Conservation (phyloP, 495 filamentous ascomycete genomes). For the Aspergillus kassunensis region DNA sequence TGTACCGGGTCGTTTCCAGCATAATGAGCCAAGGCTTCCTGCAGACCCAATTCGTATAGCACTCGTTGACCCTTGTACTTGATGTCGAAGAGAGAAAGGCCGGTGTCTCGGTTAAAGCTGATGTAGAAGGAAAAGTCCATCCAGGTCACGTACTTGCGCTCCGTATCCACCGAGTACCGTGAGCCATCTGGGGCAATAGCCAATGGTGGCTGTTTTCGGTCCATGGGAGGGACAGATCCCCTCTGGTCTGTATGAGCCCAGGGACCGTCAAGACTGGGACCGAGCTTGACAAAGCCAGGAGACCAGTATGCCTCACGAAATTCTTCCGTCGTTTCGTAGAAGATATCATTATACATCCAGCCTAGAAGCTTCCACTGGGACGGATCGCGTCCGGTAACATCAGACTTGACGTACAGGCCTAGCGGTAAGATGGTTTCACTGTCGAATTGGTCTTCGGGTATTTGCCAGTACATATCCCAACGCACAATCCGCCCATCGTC, state of each 20-base stretch:
- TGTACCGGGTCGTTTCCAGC: constrained; percentile 16
- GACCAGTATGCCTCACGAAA: constrained; percentile 17
- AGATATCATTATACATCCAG: constrained; percentile 20
- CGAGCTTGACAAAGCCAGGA: constrained; percentile 13
- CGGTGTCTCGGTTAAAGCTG: constrained; percentile 14
- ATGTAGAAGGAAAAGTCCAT: constrained; percentile 21
- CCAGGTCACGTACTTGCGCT: constrained; percentile 15
- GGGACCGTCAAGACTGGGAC: constrained; percentile 13
- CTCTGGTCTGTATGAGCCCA: constrained; percentile 17
- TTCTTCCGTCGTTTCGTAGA: constrained; percentile 16
- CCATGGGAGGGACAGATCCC: constrained; percentile 8
- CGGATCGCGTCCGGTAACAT: constrained; percentile 17
- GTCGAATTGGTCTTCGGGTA: constrained; percentile 10
- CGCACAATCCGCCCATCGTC: constrained; percentile 15
- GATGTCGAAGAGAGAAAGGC: constrained; percentile 16
- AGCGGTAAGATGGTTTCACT: constrained; percentile 10
- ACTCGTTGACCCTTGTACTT: constrained; percentile 16
- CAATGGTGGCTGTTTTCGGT: constrained; percentile 14
- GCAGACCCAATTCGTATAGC: constrained; percentile 16
- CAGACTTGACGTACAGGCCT: constrained; percentile 16
- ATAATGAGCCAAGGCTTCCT: constrained; percentile 18
- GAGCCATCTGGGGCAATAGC: constrained; percentile 12
- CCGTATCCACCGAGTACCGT: constrained; percentile 14
- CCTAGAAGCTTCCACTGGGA: constrained; percentile 17
- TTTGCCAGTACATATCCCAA: constrained; percentile 20